Evolutionary conservation across 208 protist species (phyloP).

Genomic region (Crithidia brevicula): DNA sequence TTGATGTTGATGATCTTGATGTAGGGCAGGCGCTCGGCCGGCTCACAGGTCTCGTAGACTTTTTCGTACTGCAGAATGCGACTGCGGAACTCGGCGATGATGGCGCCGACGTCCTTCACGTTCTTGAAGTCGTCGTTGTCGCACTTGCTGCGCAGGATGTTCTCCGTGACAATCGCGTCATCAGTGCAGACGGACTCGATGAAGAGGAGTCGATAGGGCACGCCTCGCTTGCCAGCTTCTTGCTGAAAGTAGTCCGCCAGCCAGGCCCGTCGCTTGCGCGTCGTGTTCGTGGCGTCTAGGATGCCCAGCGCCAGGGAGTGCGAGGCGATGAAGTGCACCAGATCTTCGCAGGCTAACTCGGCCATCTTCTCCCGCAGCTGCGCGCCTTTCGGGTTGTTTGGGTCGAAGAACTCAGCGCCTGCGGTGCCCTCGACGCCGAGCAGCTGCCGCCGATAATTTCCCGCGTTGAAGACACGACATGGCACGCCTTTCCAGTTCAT

Average conservation of each 20-base stretch:
- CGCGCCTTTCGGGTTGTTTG: conserved; percentile 70
- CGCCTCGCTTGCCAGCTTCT: conserved; percentile 34
- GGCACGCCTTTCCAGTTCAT: conserved; percentile 93
- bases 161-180: conserved; percentile 87
- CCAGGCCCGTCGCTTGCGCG: conserved; percentile 59
- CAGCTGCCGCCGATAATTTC: conserved; percentile 83
- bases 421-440: conserved; percentile 79
- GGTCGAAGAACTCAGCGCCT: conserved; percentile 77
- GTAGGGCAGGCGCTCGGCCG: conserved; percentile 64
- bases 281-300: conserved; percentile 94
- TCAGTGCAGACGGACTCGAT: conserved; percentile 94
- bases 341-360: conserved; percentile 79
- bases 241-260: conserved; percentile 71
- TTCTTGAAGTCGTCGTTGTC: conserved; percentile 92
- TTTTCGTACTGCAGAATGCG: conserved; percentile 90
- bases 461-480: conserved; percentile 90
- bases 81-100: conserved; percentile 81
- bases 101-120: conserved; percentile 72
- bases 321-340: conserved; percentile 75
- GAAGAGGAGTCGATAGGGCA: conserved; percentile 86
- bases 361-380: conserved; percentile 88
- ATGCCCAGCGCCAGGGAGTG: conserved; percentile 84
- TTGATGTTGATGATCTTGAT: conserved; percentile 93
- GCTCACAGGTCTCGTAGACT: conserved; percentile 87
- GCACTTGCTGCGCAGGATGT: conserved; percentile 89